Evolutionary conservation across 2,329 filamentous ascomycete species (phyloP), one percentile per base, ranked within the genome.

Genomic region (Aspergillus clavatus): DNA sequence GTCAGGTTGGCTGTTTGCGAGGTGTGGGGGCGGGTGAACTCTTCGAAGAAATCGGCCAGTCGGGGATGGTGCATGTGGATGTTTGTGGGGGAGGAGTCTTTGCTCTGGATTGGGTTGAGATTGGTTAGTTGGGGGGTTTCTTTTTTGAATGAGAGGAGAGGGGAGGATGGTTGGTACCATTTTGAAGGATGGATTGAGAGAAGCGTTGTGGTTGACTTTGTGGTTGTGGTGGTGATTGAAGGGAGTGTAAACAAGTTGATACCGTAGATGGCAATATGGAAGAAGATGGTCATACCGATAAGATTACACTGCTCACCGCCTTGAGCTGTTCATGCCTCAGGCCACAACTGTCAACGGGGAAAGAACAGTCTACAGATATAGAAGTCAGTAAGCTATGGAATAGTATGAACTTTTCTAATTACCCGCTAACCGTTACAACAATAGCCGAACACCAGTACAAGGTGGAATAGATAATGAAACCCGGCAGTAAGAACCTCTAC

Each of bases 21-120:
- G 5, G 67, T 68, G 43, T 72, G 66, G 2, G 71, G 72, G 19
- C 70, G 70, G 24, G 70, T 73, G 56, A 74, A 74, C 58, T 73
- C 72, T 65, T 76, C 73, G 56, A 75, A 75, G 53, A 72, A 63
- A 56, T 76, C 72, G 40, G 73, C 73, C 33, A 72, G 65, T 10
- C 69, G 70, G 3, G 73, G 69, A 23, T 73, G 65, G 59, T 70
- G 68, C 62, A 75, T 67, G 64, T 76, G 73, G 44, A 76, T 59
- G 54, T 75, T 65, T 23, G 70, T 73, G 49, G 66, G 59, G 48
- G 72, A 73, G 55, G 72, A 74, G 58, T 76, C 73, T 69, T 73
- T 74, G 58, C 72, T 73, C 73, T 74, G 53, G 31, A 27, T 10
- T 12, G 24, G 14, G 31, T n/a, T n/a, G 19, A 10, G n/a, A n/a